Evolutionary conservation across 345 rosid species (phyloP), one percentile per base, ranked within the genome.

Genomic region (Geranium brycei): DNA sequence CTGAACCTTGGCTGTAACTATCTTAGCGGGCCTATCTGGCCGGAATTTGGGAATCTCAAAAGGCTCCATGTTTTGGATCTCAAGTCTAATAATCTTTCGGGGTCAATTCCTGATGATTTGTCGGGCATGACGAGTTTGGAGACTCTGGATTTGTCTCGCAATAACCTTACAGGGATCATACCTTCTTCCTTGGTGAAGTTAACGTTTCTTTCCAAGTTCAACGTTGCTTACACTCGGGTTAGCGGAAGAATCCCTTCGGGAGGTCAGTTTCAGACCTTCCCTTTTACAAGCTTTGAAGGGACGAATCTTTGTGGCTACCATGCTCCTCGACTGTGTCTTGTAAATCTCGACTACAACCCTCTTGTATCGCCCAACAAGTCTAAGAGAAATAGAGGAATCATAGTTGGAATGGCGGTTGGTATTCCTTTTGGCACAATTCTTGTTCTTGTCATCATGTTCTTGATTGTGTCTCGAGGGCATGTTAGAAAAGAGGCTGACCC

Each of bases 231-330:
- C 18, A 90, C 87, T 76, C 72, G 63, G 5, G 81, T 87, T 11
- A 61, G 53, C 0, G 97, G 97, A 55, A 69, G 14, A 47, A 81
- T 90, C 17, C 95, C 97, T 15, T 64, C 72, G 6, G 87, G 80
- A 64, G 81, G 83, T 66, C 97, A 91, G 73, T 88, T 91, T 73
- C 76, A 47, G 62, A 86, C 86, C 35, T 91, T 91, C 53, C 89
- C 93, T 4, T 84, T 79, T 70, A 79, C 96, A 56, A 88, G 97
- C 78, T 88, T 88, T 5, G 95, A 87, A 75, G 88, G 80, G 19
- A 91, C 86, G 60, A 19, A 61, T 59, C 91, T 91, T 13, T 88
- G 97, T n/a, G 95, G 95, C 17, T 88, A 87, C 19, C 89, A 83
- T 17, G 62, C 78, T 65, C 63, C 65, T 58, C 69, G 58, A 28